phyloP scores from a whole-genome alignment of 768 basidiomycete species.

The Favolaschia claudopus region DNA sequence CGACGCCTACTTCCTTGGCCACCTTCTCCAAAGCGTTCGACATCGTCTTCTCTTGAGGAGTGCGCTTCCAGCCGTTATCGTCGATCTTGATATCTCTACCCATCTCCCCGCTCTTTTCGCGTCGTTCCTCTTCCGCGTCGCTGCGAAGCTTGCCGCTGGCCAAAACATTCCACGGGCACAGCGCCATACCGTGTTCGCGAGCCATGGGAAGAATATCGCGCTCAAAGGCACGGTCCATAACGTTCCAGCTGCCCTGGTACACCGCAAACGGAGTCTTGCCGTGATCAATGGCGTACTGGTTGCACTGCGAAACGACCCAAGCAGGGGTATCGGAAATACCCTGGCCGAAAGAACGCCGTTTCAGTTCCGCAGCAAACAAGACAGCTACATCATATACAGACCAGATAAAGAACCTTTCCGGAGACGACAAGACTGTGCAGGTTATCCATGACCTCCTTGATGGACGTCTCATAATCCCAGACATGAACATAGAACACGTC shows the following conservation, averaged over 20 bases:
- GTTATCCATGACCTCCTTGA: conserved; percentile 57
- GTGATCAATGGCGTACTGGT: conserved; percentile 50
- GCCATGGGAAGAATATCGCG: conserved; percentile 54
- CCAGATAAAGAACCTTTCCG: conserved; percentile 53
- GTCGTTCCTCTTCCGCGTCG: conserved; percentile 38
- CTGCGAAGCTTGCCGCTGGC: conserved; percentile 37
- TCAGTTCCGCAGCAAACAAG: background rate
- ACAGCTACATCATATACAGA: no score
- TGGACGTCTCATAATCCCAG: conserved; percentile 53
- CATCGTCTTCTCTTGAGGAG: conserved; percentile 39
- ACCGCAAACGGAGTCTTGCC: conserved; percentile 54
- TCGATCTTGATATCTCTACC: conserved; percentile 38
- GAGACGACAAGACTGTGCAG: conserved; percentile 51
- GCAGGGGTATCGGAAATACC: conserved; percentile 44
- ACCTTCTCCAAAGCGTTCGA: conserved; percentile 46
- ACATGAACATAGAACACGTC: conserved; percentile 55
- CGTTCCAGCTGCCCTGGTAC: conserved; percentile 50
- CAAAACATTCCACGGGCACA: conserved; percentile 48
- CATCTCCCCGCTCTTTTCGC: conserved; percentile 35
- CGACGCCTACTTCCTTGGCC: conserved; percentile 47
- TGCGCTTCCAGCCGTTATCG: conserved; percentile 35
- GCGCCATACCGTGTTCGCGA: conserved; percentile 38
- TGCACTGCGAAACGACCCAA: conserved; percentile 47
- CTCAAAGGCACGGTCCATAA: conserved; percentile 50
- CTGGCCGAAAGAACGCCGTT: conserved; percentile 31